Percentiles rank a stretch among this genome's conserved stretches.
phyloP scores from a whole-genome alignment of 441 rosid species.

The Iberis amara region DNA sequence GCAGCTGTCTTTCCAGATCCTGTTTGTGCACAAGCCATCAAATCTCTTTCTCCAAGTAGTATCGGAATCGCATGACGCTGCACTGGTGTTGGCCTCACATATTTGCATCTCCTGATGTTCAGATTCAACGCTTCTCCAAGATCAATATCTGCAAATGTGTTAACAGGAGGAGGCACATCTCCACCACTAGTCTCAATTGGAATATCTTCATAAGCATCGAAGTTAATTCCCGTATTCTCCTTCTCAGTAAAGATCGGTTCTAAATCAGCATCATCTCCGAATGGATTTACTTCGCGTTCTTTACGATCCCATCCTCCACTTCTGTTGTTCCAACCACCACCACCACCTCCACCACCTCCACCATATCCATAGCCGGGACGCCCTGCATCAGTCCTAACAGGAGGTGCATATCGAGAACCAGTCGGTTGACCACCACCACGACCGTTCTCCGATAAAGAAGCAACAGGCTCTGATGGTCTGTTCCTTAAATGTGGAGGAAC shows the following conservation, averaged over 20 bases:
- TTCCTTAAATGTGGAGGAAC: slow-evolving; percentile 56
- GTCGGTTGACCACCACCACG: slow-evolving; percentile 32
- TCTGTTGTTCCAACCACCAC: slow-evolving; percentile 43
- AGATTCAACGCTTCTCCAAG: slow-evolving; percentile 46
- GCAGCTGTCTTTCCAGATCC: slow-evolving; percentile 75
- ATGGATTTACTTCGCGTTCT: slow-evolving; percentile 51
- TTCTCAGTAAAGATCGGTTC: slow-evolving; percentile 28
- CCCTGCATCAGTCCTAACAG: slow-evolving; percentile 21
- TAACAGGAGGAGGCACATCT: slow-evolving; percentile 52
- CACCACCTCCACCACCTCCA: slow-evolving; percentile 33
- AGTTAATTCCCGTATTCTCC: slow-evolving; percentile 51
- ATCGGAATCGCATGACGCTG: slow-evolving; percentile 59
- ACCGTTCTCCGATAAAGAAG: slow-evolving; percentile 27
- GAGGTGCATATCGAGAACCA: slow-evolving; percentile 36
- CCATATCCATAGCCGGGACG: slow-evolving; percentile 30
- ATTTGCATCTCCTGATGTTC: slow-evolving; percentile 58
- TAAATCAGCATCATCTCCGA: slow-evolving; percentile 31
- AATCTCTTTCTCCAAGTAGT: slow-evolving; percentile 42
- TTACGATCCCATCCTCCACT: slow-evolving; percentile 48
- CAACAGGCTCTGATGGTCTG: slow-evolving; percentile 36
- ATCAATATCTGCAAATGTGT: slow-evolving; percentile 54
- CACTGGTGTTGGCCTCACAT: slow-evolving; percentile 55
- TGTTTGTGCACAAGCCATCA: slow-evolving; percentile 69
- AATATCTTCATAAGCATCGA: slow-evolving; percentile 60
- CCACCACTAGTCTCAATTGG: slow-evolving; percentile 61